Base-by-base conservation (phyloP, 768 basidiomycete genomes). In the Boletus tomentosulus region DNA sequence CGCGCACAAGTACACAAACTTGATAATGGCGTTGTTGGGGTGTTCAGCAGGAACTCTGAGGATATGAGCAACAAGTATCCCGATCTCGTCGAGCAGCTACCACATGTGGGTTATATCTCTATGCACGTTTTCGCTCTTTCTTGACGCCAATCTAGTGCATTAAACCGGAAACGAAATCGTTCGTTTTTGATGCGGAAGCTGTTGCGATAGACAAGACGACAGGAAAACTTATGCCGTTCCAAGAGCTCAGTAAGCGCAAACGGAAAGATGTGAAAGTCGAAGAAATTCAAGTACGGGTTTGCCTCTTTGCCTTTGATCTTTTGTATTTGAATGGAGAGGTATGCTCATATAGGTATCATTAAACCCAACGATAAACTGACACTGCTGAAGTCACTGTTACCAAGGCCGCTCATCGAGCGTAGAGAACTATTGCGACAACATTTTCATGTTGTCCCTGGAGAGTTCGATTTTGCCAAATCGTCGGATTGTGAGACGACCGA, bases 61-160 rank as follows among this genome's bases (percentile, higher is more conserved):
- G 94, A 99, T 62, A 99, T 98, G 97, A 94, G 89, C 68, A 92
- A 92, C 69, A 99, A 99, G 67, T 99, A 98, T 73, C 97, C 97
- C 0, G 97, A 99, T 75, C 77, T 99, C n/a, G 83, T 97, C 11
- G 91, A 92, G 56, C 94, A 98, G 66, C 77, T 98, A 19, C 92
- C 95, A 5, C 81, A 80, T 46, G 96, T 94, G 55, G 45, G 75
- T 34, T 63, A 9, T 35, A 34, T 42, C n/a, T 12, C 50, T 9
- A 41, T 8, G 9, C 3, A 8, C 15, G 16, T 39, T 35, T 50
- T 22, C 3, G 15, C 39, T 38, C 33, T 34, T 37, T 25, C 38
- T 44, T 58, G 48, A 66, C 41, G 37, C 12, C 37, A 12, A 19
- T 43, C 22, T 63, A 98, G 95, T 92, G 89, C 61, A 84, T 98